Evolutionary conservation across 2,329 filamentous ascomycete species (phyloP).

Genomic region (Colletotrichum shisoi): DNA sequence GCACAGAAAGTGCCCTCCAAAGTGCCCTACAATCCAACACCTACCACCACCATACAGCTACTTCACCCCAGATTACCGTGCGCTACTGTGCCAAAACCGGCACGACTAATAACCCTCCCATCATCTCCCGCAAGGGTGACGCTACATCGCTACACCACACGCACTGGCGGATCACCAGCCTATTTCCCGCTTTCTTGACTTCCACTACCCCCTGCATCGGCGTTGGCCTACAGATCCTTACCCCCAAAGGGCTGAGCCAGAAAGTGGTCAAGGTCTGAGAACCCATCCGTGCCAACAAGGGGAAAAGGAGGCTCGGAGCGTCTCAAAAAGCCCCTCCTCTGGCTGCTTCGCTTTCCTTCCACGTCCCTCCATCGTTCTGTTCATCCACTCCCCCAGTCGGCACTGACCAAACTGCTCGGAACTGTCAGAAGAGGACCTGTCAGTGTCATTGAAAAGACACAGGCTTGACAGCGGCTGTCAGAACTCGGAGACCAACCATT

Average conservation of each 20-base stretch:
- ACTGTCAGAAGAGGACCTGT: conserved; percentile 28
- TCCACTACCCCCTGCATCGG: conserved; percentile 15
- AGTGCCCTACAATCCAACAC: too few species aligned
- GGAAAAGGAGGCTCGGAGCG: conserved; percentile 34
- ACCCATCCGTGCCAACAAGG: conserved; percentile 31
- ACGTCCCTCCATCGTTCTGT: not conserved
- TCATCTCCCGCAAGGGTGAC: conserved; percentile 17
- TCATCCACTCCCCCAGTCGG: conserved; percentile 3
- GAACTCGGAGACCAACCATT: conserved; percentile 13
- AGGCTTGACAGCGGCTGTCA: conserved; percentile 7
- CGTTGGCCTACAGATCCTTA: conserved; percentile 36
- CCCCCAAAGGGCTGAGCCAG: conserved; percentile 32
- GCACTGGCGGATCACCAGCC: conserved; percentile 32
- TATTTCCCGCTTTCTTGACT: conserved; percentile 26
- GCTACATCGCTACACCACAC: conserved; percentile 20
- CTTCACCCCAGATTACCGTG: conserved; percentile 14
- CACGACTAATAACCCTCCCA: conserved; percentile 17
- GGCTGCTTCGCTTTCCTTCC: conserved; percentile 7
- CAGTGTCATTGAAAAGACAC: conserved; percentile 18
- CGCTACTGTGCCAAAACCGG: conserved; percentile 8
- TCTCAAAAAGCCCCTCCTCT: conserved; percentile 38
- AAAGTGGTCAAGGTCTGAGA: conserved; percentile 38
- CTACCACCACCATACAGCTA: not conserved
- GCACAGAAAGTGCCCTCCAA: too few species aligned
- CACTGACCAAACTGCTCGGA: conserved; percentile 24